Evolutionary conservation across 169 alveolate species (phyloP), one percentile per base, ranked within the genome.

Genomic region (Plasmodium ovale): DNA sequence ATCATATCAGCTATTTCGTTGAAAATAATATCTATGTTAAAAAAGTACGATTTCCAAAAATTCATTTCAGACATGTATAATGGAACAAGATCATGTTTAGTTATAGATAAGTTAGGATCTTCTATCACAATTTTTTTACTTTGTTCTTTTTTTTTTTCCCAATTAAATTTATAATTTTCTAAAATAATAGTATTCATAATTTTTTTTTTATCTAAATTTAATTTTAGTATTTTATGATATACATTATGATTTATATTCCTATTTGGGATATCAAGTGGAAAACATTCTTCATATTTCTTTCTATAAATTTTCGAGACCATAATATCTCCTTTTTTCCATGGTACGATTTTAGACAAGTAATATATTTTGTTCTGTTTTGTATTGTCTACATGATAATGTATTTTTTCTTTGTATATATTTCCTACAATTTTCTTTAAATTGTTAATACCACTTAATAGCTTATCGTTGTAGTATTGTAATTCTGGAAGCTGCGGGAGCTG

Each of bases 291-390:
- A 47, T 54, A 85, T 85, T 85, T 85, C 42, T 68, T 85, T 39
- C 91, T 23, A 33, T 85, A 85, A 53, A 85, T 85, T 68, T 85
- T 85, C 1, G 91, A 85, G 25, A 85, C 49, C 91, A 85, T 85
- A 27, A 85, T 70, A 49, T 85, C 91, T 25, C 70, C 91, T 49
- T 85, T 85, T 85, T 85, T 85, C 91, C 91, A 85, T 31, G 91
- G 91, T 0, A 85, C 91, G 14, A 85, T 68, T 54, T 59, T 68
- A 9, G 91, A 85, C 23, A 85, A 49, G 53, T 70, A 68, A 1
- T 64, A 9, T 71, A 42, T 85, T 39, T 85, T 62, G 21, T 33
- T 67, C 31, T 25, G 10, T 5, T 25, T 19, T n/a, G 29, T 23
- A 12, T 39, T 72, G n/a, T 44, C 31, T 10, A 7, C n/a, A 58